Conservation (phyloP, 2,329 filamentous ascomycete genomes). For the Diaporthe eres region DNA sequence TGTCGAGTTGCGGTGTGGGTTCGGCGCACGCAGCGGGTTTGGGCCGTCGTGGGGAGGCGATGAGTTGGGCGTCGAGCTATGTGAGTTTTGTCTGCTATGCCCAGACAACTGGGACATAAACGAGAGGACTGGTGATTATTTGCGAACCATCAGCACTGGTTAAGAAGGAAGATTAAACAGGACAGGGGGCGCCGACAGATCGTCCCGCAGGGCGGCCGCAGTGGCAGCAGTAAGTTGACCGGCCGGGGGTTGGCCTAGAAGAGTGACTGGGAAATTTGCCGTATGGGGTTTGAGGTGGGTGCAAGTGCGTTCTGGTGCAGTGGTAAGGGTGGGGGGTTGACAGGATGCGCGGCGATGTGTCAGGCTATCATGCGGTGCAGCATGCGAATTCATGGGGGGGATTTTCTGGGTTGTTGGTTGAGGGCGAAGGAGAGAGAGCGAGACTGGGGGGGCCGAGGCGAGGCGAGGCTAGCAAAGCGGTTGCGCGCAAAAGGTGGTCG, state of each 20-base stretch:
- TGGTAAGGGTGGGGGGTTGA: conserved; percentile 1
- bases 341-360: conserved; percentile 34
- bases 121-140: conserved; percentile 76
- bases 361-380: conserved; percentile 35
- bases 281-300: conserved; percentile 21
- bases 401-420: conserved; percentile 34
- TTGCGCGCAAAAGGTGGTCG: conserved; percentile 38
- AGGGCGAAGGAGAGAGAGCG: conserved; percentile 30
- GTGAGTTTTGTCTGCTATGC: conserved; percentile 55
- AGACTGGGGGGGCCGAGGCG: conserved; percentile 32
- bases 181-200: conserved; percentile 32
- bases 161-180: conserved; percentile 35
- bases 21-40: conserved; percentile 36
- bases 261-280: conserved; percentile 36
- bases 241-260: conserved; percentile 21
- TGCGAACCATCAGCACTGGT: conserved; percentile 39
- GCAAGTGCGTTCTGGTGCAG: conserved; percentile 14
- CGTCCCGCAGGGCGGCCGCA: conserved; percentile 25
- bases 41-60: conserved; percentile 57
- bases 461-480: conserved; percentile 39
- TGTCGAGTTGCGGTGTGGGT: conserved; percentile 44
- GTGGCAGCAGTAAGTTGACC: conserved; percentile 35
- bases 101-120: conserved; percentile 87
- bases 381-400: conserved; percentile 20
- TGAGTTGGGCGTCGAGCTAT: conserved; percentile 59